These are phyloP conservation scores for Cercospora citrullina DNA, from an alignment of 2,329 filamentous ascomycete species.

Conservation along the genomic window DNA sequence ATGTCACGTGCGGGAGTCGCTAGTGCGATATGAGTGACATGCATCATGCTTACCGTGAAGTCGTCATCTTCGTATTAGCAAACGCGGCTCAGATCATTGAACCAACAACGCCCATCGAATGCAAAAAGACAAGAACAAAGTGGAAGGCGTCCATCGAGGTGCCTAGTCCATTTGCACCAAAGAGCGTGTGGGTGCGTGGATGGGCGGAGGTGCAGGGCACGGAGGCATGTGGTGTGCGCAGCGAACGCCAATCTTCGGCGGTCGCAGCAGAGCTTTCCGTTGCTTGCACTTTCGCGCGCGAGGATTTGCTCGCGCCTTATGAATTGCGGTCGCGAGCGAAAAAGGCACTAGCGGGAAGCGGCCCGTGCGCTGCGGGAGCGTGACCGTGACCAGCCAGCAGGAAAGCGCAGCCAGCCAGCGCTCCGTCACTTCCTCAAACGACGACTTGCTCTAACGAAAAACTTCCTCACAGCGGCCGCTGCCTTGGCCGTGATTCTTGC, in stretches of 20 bases:
- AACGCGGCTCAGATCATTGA: slow-evolving; percentile 3
- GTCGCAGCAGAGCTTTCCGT: slow-evolving; percentile 3
- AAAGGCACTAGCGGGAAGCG: neutral
- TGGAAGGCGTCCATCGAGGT: slow-evolving; percentile 12
- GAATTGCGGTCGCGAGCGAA: neutral
- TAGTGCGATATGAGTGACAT: slow-evolving; percentile 14
- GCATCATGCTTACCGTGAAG: slow-evolving; percentile 17
- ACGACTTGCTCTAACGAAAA: neutral
- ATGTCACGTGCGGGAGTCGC: slow-evolving; percentile 9
- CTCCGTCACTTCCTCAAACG: neutral
- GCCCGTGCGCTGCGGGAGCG: neutral
- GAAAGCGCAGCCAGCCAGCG: neutral
- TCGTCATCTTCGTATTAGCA: slow-evolving; percentile 10
- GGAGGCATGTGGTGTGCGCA: slow-evolving; percentile 6
- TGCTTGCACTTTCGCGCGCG: neutral
- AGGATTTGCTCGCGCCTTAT: neutral
- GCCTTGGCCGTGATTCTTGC: neutral
- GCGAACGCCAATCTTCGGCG: neutral
- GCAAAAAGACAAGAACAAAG: slow-evolving; percentile 4
- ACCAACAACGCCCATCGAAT: neutral
- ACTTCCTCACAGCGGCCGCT: neutral
- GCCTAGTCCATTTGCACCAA: neutral
- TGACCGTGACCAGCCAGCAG: neutral
- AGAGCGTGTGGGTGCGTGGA: neutral
- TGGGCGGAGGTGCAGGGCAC: neutral